Percentiles rank a stretch among this genome's conserved stretches.
Conservation (phyloP, 176 grass and related monocot species). For the Hyparrhenia diplandra region DNA sequence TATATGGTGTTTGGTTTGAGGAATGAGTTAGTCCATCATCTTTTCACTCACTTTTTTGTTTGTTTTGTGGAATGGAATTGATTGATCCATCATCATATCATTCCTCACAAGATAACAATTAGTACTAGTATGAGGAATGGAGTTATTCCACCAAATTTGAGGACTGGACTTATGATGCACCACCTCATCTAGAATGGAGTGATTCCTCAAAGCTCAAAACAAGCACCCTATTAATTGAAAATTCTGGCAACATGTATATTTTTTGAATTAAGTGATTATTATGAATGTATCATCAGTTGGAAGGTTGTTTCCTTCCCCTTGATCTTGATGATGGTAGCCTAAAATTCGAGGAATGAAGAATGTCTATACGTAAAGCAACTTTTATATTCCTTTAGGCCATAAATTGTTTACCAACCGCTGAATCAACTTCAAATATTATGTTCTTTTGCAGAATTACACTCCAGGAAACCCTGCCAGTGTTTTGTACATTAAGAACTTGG, state of each 20-base stretch:
- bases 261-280: too few species aligned
- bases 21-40: neutral
- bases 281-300: neutral
- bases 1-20: too few species aligned
- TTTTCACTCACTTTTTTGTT: neutral
- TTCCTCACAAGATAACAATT: too few species aligned
- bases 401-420: neutral
- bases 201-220: too few species aligned
- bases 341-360: neutral
- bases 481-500: slow-evolving; percentile 92
- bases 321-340: slow-evolving; percentile 3
- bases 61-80: too few species aligned
- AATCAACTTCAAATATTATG: neutral
- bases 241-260: neutral
- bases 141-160: too few species aligned
- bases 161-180: too few species aligned
- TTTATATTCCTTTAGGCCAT: neutral
- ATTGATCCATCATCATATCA: too few species aligned
- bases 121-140: too few species aligned
- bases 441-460: slow-evolving; percentile 65
- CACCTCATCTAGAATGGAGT: too few species aligned
- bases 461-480: slow-evolving; percentile 75
- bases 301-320: slow-evolving; percentile 4
- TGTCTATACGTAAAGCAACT: neutral
- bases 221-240: neutral